These are phyloP conservation scores for Talaromyces ruber DNA, from an alignment of 495 filamentous ascomycete genomes.

Conservation along the genomic window DNA sequence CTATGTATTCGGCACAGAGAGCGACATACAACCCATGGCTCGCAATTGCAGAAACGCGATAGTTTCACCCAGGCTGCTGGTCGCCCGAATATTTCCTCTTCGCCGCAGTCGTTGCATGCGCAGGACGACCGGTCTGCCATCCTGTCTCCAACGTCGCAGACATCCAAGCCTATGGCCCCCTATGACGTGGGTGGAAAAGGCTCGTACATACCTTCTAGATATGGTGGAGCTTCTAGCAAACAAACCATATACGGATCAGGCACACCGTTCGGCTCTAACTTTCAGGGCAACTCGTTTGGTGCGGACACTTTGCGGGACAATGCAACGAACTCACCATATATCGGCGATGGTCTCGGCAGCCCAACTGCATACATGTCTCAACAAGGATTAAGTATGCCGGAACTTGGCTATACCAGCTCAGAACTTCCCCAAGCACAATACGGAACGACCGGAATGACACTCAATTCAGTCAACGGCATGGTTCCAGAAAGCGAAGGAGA, in stretches of 20 bases:
- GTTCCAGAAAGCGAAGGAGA: conserved; percentile 25
- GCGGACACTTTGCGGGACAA: conserved; percentile 9
- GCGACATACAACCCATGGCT: conserved; percentile 91
- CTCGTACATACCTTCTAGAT: conserved; percentile 3
- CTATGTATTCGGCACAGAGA: conserved; percentile 90
- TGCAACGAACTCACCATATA: conserved; percentile 13
- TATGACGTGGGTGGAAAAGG: background rate
- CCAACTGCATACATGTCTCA: conserved; percentile 17
- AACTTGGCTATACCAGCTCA: background rate
- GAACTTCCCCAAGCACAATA: conserved; percentile 5
- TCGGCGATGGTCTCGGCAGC: conserved; percentile 16
- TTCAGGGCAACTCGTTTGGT: conserved; percentile 10
- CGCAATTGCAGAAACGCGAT: conserved; percentile 88
- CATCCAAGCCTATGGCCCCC: conserved; percentile 6
- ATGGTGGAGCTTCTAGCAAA: background rate
- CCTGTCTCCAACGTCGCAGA: conserved; percentile 5
- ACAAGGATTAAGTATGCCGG: conserved; percentile 7
- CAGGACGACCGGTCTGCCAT: conserved; percentile 10
- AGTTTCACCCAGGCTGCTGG: conserved; percentile 22
- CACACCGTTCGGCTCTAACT: background rate
- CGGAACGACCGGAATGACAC: conserved; percentile 8
- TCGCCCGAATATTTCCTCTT: background rate
- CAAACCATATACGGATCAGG: background rate
- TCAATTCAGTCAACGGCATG: conserved; percentile 24
- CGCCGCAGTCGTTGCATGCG: background rate